Conservation (phyloP, 2,329 filamentous ascomycete genomes). For the Ilyonectria mors-panacis region DNA sequence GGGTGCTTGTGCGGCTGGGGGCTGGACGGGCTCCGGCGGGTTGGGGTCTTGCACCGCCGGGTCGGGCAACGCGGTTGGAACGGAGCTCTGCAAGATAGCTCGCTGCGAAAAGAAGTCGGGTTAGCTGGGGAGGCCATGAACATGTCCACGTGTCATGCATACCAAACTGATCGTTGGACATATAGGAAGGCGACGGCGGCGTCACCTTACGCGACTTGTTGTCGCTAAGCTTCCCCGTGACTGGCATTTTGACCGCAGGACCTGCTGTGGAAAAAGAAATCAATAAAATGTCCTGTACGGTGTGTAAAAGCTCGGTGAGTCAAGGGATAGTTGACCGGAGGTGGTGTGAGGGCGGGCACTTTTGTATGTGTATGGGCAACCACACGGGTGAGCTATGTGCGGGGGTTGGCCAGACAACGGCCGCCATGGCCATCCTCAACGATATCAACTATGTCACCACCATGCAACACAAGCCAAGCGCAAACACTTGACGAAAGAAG, state of each 20-base stretch:
- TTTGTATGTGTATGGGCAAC: constrained; percentile 33
- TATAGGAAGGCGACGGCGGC: constrained; percentile 74
- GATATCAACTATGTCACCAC: constrained; percentile 35
- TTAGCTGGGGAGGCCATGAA: constrained; percentile 40
- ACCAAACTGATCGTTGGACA: constrained; percentile 79
- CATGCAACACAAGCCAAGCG: constrained; percentile 36
- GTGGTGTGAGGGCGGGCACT: constrained; percentile 34
- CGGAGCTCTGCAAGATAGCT: constrained; percentile 80
- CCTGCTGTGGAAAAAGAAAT: constrained; percentile 30
- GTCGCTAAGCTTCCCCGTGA: constrained; percentile 53
- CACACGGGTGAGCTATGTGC: constrained; percentile 29
- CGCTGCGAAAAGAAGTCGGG: constrained; percentile 61
- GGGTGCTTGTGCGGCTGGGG: constrained; percentile 51
- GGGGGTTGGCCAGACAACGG: constrained; percentile 50
- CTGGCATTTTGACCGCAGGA: constrained; percentile 47
- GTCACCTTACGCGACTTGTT: constrained; percentile 67
- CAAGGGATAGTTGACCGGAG: constrained; percentile 17
- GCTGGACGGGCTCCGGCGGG: constrained; percentile 57
- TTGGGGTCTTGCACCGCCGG: constrained; percentile 79
- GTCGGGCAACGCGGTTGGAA: constrained; percentile 75
- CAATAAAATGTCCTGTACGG: constrained; percentile 39
- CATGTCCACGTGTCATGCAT: constrained; percentile 43
- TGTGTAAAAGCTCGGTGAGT: constrained; percentile 32
- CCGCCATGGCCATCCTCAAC: constrained; percentile 7
- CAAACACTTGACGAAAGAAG: constrained; percentile 8